Evolutionary conservation across 192 early-diverging fungal genomes (phyloP), one percentile per base, ranked within the genome.

Genomic region (Powellomyces hirtus): DNA sequence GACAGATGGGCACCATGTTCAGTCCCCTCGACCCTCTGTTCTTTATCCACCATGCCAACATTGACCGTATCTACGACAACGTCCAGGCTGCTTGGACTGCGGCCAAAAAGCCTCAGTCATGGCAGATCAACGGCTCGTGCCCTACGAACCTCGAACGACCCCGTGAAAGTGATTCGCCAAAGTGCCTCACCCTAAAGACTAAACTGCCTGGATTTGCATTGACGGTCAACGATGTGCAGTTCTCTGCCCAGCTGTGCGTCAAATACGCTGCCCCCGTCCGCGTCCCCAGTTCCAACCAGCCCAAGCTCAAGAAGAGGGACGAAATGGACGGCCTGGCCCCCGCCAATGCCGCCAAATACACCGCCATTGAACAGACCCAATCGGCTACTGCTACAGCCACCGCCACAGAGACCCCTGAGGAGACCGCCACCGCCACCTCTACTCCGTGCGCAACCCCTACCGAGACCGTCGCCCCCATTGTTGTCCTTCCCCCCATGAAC

Each of bases 1-100:
- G 58, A 22, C 44, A 59, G 1, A 69, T 69, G 67, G 37, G 34
- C 14, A 69, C 34, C 57, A 69, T 61, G 58, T 61, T 29, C 16
- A 49, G 46, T 24, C 46, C 46, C 14, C 46, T 49, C 16, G 59
- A 61, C 35, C 59, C 59, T 38, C 31, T 49, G 2, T 49, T 49
- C 46, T 49, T 7, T 14, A 49, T 49, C 46, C 46, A 49, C 46
- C 46, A 49, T 24, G 46, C 46, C 46, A 49, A 49, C 46, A 49
- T 65, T 26, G 63, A 65, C 63, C 44, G 50, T 22, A 31, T 52
- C 46, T 65, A 34, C 26, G 63, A 49, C 45, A 29, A 65, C 18
- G 63, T 34, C 13, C 63, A 65, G 38, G 18, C 20, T 22, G 42
- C 24, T 33, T 65, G 63, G 63, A 34, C 29, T 8, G 18, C 7